Base-by-base conservation (phyloP, 23 red algal species). In the Gracilariopsis chorda region DNA sequence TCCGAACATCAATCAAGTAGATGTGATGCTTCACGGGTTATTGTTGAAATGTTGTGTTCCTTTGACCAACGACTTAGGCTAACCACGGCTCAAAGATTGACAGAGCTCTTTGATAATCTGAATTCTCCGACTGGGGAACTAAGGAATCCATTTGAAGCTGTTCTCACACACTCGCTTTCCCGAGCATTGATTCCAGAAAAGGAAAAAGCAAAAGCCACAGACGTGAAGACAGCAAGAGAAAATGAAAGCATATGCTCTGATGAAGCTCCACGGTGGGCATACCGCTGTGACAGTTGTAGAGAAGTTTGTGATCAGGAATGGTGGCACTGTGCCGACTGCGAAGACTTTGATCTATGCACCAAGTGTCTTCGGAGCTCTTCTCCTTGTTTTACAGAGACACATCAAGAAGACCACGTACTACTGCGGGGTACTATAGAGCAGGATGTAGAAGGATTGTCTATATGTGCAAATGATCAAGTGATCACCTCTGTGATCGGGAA, bases 271-370 rank as follows among this genome's bases (percentile, higher is more conserved):
- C 42, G 78, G n/a, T 84, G 89, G 89, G 89, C 89, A 32, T 92
- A 92, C 42, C 58, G 89, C 17, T 92, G 89, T 53, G 89, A 84
- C 35, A 83, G 78, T n/a, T 92, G 78, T 77, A 47, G 80, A 25
- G 78, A 92, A 64, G 65, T 92, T 16, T 84, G 80, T 35, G 43
- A 77, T 48, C 68, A 76, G 42, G 89, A 92, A 61, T 84, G 89
- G 89, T 92, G 89, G 89, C 89, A 92, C 63, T 92, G 89, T 61
- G 80, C 60, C 14, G 64, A 43, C 20, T 84, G 89, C 43, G 78
- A 83, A 21, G 89, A 92, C 39, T 92, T 92, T 60, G 89, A 92
- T 51, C 64, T 92, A 16, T 92, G 89, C 36, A 92, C 89, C 0
- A 62, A 48, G 13, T 92, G 89, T 32, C 64, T 92, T 17, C 89